Conservation (phyloP, 306 rosid species). For the Rosa persica region DNA sequence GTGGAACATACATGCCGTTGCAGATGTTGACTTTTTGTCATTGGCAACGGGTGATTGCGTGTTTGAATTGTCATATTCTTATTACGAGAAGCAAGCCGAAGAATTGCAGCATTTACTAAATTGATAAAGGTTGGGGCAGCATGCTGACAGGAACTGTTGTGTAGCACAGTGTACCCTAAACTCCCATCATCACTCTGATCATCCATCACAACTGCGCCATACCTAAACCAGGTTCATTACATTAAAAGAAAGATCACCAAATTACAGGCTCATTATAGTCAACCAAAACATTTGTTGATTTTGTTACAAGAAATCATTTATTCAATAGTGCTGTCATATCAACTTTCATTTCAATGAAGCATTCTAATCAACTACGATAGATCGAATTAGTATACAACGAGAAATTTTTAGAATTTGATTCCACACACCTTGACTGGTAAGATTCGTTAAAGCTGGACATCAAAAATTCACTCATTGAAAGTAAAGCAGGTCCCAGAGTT, state of each 20-base stretch:
- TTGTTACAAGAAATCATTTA: neutral
- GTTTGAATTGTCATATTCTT: constrained; percentile 76
- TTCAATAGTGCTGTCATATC: neutral
- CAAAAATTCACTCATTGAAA: constrained; percentile 88
- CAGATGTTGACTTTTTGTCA: constrained; percentile 82
- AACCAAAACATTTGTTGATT: neutral
- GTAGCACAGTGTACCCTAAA: constrained; percentile 89
- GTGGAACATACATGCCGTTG: constrained; percentile 72
- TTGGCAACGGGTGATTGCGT: constrained; percentile 91
- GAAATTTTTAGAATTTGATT: constrained; percentile 19
- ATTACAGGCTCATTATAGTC: neutral
- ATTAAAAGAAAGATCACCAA: constrained; percentile 6
- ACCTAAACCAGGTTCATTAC: constrained; percentile 50
- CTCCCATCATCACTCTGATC: constrained; percentile 76
- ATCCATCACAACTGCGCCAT: constrained; percentile 93
- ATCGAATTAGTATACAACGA: constrained; percentile 13
- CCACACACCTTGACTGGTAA: constrained; percentile 85
- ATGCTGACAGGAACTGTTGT: constrained; percentile 93
- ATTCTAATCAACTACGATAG: constrained; percentile 4
- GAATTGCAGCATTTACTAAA: constrained; percentile 87
- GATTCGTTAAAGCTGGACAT: constrained; percentile 99
- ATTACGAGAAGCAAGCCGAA: constrained; percentile 64
- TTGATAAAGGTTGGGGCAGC: constrained; percentile 94
- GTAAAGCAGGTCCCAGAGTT: constrained; percentile 74
- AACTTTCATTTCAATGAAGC: constrained; percentile 14